Evolutionary conservation across 2,329 filamentous ascomycete species (phyloP).

Genomic region (Neodidymelliopsis sp.): DNA sequence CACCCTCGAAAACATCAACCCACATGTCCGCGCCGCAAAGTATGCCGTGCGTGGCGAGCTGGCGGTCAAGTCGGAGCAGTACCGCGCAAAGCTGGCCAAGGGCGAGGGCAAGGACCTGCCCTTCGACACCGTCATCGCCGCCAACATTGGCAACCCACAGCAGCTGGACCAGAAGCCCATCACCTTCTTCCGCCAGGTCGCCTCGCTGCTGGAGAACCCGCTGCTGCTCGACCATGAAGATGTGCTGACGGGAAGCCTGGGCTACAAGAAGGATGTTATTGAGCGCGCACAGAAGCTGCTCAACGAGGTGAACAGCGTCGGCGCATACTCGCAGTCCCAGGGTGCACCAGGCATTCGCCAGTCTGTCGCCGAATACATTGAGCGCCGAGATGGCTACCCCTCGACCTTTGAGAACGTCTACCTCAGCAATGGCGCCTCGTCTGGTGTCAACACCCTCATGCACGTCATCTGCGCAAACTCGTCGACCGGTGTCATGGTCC

Average conservation of each 20-base stretch:
- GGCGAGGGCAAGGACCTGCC: constrained; percentile 72
- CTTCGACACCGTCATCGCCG: constrained; percentile 90
- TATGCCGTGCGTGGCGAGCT: constrained; percentile 98
- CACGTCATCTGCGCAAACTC: constrained; percentile 83
- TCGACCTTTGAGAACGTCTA: constrained; percentile 84
- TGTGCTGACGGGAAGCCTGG: constrained; percentile 75
- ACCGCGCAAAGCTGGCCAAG: constrained; percentile 73
- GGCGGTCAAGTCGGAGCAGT: constrained; percentile 90
- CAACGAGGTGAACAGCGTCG: constrained; percentile 85
- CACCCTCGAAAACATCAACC: constrained; percentile 89
- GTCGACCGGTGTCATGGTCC: constrained; percentile 84
- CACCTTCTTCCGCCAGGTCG: constrained; percentile 97
- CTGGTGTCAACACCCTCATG: constrained; percentile 92
- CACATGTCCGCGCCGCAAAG: constrained; percentile 82
- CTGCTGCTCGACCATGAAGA: constrained; percentile 81
- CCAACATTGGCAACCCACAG: constrained; percentile 99
- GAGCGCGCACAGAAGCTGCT: constrained; percentile 82
- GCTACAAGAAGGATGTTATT: constrained; percentile 90
- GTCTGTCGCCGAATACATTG: constrained; percentile 91
- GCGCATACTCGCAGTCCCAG: constrained; percentile 94
- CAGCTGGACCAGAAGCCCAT: constrained; percentile 99
- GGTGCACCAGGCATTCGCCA: constrained; percentile 86
- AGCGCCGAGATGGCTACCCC: constrained; percentile 88
- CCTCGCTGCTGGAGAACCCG: constrained; percentile 92
- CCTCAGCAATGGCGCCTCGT: constrained; percentile 89